Evolutionary conservation across 305 asterid species (phyloP).

Genomic region (Rubia occidens): DNA sequence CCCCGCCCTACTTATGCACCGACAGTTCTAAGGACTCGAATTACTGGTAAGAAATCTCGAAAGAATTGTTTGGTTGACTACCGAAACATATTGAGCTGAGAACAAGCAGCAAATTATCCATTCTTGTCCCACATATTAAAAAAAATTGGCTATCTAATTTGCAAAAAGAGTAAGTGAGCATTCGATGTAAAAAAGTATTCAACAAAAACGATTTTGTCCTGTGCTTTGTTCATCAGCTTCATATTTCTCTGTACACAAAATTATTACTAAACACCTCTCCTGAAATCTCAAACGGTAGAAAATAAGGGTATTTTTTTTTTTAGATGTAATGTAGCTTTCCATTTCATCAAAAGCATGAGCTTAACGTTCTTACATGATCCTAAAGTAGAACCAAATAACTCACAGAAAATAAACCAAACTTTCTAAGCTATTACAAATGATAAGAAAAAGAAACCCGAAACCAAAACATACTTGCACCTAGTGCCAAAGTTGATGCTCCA

Average conservation of each 20-base stretch:
- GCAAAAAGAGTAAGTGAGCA: background rate
- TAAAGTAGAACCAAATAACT: too few relatives aligned
- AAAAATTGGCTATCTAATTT: background rate
- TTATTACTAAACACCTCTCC: background rate
- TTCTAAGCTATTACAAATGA: too few relatives aligned
- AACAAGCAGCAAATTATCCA: background rate
- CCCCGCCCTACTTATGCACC: too few relatives aligned
- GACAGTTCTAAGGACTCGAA: too few relatives aligned
- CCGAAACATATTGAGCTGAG: background rate
- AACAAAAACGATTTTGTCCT: constrained; percentile 72
- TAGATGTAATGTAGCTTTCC: too few relatives aligned
- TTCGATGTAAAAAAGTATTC: constrained; percentile 24
- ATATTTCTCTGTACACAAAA: constrained; percentile 36
- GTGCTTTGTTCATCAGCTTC: constrained; percentile 36
- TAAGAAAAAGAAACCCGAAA: too few relatives aligned
- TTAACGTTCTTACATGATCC: too few relatives aligned
- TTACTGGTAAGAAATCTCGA: background rate
- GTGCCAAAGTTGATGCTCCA: too few relatives aligned
- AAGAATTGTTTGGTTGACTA: background rate
- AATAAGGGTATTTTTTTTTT: too few relatives aligned
- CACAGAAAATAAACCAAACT: too few relatives aligned
- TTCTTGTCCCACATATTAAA: background rate
- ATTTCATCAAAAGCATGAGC: too few relatives aligned
- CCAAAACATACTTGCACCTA: too few relatives aligned
- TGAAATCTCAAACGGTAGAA: background rate